Percentiles rank a stretch among this genome's conserved stretches.
These are phyloP conservation scores for Laguncularia racemosa DNA, from an alignment of 345 rosid species.

Conservation along the genomic window DNA sequence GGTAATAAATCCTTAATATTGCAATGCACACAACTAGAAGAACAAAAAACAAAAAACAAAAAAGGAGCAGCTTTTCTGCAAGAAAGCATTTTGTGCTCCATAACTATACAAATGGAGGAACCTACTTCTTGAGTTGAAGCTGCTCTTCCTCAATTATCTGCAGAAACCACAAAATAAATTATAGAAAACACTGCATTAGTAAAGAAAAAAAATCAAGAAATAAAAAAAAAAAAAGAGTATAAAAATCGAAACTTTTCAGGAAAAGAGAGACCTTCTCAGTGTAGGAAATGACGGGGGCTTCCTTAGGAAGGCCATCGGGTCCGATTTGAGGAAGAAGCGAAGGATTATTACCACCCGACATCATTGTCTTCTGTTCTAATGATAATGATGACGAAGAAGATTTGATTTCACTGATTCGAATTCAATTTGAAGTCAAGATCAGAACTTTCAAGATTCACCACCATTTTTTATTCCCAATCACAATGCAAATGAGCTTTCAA, in stretches of 20 bases:
- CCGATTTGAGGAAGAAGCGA: constrained; percentile 72
- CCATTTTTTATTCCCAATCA: too few relatives aligned
- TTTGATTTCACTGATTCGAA: too few relatives aligned
- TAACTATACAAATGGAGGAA: not conserved
- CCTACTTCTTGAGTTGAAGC: constrained; percentile 74
- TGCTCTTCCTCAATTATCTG: constrained; percentile 87
- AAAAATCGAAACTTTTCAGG: not conserved
- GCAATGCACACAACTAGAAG: too few relatives aligned
- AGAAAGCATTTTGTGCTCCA: too few relatives aligned
- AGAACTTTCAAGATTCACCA: too few relatives aligned
- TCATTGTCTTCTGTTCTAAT: too few relatives aligned
- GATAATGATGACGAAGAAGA: too few relatives aligned
- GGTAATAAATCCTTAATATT: too few relatives aligned
- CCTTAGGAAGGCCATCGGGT: constrained; percentile 77
- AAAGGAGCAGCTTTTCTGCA: constrained; percentile 1
- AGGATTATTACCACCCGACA: constrained; percentile 22
- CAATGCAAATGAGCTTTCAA: too few relatives aligned
- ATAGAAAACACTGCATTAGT: not conserved
- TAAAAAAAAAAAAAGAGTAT: not conserved
- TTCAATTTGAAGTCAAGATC: too few relatives aligned
- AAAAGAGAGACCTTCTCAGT: constrained; percentile 61
- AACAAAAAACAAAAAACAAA: not conserved
- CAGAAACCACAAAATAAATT: not conserved
- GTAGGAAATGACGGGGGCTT: constrained; percentile 82
- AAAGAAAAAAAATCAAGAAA: not conserved